Base-by-base conservation (phyloP, 2,329 filamentous ascomycete genomes). In the Cadophora sp. region DNA sequence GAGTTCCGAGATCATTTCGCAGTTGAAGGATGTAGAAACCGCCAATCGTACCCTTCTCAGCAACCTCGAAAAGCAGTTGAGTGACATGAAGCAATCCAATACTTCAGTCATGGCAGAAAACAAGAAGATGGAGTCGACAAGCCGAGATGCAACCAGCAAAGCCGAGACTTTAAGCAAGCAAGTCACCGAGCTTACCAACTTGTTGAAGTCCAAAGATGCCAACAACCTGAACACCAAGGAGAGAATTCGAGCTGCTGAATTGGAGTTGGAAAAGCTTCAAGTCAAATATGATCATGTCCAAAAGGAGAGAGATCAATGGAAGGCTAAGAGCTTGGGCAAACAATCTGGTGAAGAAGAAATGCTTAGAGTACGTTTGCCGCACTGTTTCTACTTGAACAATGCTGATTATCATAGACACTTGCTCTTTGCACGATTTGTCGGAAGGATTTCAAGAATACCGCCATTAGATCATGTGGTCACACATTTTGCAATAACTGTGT, bases 371-470 rank as follows among this genome's bases (percentile, higher is more conserved):
- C 85, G 92, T 88, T 59, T 58, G 59, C 79, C 72, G 77, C 43
- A 50, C 34, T 6, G 29, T 26, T 34, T 31, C 31, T 1, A 2
- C 62, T n/a, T 22, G 55, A 26, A 26, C 26, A 56, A 64, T 73
- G 69, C 81, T 84, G 76, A 84, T 77, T 24, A 62, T 16, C 67
- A 1, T 75, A 93, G 90, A 85, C 86, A 76, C 86, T 96, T 80
- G 91, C 92, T 37, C 88, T 97, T 62, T 99, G 96, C 83, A 93
- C 93, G 12, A 92, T 98, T 62, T 99, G 97, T 82, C 92, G 93
- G 74, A 91, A 89, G 76, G 93, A 95, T 73, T 94, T 97, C 83
- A 98, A 98, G 81, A 93, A 98, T 77, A 97, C 94, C 0, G 91
- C 91, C 11, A 87, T 99, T 79, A 97, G 96, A 81, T 94, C 92